Evolutionary conservation across 1,284 basidiomycete genomes (phyloP).

Genomic region (Schizophyllum amplum): DNA sequence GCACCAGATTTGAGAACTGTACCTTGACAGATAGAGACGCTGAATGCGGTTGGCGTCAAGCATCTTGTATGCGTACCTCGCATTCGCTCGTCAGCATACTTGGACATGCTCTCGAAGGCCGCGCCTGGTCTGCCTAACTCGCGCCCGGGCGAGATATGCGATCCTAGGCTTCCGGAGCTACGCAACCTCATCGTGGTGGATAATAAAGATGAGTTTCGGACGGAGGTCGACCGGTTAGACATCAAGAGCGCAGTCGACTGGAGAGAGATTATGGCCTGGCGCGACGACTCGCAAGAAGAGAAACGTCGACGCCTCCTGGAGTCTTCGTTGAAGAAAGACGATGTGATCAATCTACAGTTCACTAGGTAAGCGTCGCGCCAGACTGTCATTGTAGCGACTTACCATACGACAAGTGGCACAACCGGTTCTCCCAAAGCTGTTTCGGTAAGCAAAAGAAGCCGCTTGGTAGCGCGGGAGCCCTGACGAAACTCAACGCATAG

Average conservation of each 20-base stretch:
- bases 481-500: constrained; percentile 29
- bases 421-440: constrained; percentile 76
- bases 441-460: constrained; percentile 37
- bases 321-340: constrained; percentile 43
- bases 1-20: too few relatives aligned
- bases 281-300: constrained; percentile 37
- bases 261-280: constrained; percentile 57
- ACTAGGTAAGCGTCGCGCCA: constrained; percentile 47
- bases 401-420: too few relatives aligned
- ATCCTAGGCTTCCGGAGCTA: constrained; percentile 54
- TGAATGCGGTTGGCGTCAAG: constrained; percentile 61
- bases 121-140: constrained; percentile 51
- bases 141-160: constrained; percentile 49
- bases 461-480: neutral
- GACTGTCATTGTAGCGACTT: too few relatives aligned
- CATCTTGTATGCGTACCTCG: constrained; percentile 69
- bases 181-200: constrained; percentile 64
- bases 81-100: constrained; percentile 58
- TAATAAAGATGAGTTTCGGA: constrained; percentile 36
- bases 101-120: constrained; percentile 47
- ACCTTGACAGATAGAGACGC: constrained; percentile 53
- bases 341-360: constrained; percentile 77
- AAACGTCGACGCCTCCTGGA: constrained; percentile 32
- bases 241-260: constrained; percentile 55
- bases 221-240: constrained; percentile 31